Evolutionary conservation across 257 asterid genomes (phyloP).

Genomic region (Hygrophila difformis): DNA sequence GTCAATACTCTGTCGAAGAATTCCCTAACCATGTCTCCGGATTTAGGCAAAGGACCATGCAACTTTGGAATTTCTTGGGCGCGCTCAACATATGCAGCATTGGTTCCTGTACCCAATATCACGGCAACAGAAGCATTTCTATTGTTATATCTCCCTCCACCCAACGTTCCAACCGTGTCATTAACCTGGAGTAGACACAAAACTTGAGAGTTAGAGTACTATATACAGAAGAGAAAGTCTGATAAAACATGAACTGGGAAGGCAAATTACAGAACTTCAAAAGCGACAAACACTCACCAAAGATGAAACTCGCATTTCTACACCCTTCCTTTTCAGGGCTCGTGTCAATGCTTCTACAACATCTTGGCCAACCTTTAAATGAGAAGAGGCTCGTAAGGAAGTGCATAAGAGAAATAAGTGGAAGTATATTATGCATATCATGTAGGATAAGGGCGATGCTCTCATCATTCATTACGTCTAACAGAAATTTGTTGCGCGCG

Average conservation of each 20-base stretch:
- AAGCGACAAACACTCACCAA: constrained; percentile 32
- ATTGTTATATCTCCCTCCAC: constrained; percentile 65
- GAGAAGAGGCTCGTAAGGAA: background rate
- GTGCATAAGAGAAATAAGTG: too few relatives aligned
- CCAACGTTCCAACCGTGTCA: constrained; percentile 80
- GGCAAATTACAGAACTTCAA: too few relatives aligned
- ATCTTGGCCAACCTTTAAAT: constrained; percentile 64
- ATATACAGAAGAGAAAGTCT: constrained; percentile 13
- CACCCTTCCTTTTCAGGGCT: constrained; percentile 62
- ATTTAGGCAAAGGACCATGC: constrained; percentile 77
- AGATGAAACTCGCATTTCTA: constrained; percentile 63
- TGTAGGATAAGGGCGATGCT: too few relatives aligned
- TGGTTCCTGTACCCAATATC: constrained; percentile 83
- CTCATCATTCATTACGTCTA: too few relatives aligned
- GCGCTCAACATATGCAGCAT: constrained; percentile 79
- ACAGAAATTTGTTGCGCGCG: background rate
- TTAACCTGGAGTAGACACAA: constrained; percentile 78
- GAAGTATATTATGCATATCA: too few relatives aligned
- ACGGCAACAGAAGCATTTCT: constrained; percentile 56
- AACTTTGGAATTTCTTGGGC: constrained; percentile 81
- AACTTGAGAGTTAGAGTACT: too few relatives aligned
- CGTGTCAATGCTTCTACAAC: constrained; percentile 57
- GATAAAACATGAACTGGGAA: too few relatives aligned
- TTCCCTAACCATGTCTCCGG: constrained; percentile 71
- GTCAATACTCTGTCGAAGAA: constrained; percentile 49